Conservation (phyloP, 1,139 yeast genomes). For the Saccharomyces hybrid region DNA sequence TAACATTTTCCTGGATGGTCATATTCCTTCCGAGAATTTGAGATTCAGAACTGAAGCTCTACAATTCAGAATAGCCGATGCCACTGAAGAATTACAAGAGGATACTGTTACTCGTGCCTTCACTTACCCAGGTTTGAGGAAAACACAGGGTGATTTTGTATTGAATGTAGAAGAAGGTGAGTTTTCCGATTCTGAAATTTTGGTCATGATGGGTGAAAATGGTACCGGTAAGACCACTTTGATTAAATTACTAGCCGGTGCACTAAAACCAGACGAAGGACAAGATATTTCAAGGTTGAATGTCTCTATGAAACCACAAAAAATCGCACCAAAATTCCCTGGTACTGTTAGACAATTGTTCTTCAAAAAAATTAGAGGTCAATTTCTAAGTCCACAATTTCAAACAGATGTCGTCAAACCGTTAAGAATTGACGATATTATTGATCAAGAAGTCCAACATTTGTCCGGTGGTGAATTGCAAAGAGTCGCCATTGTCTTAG, state of each 20-base stretch:
- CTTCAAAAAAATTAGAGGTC: constrained; percentile 90
- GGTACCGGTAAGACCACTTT: constrained; percentile 99
- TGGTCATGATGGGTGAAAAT: constrained; percentile 99
- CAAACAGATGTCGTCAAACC: constrained; percentile 98
- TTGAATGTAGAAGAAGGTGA: constrained; percentile 77
- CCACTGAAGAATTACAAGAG: constrained; percentile 65
- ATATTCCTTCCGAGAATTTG: constrained; percentile 92
- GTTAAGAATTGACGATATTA: constrained; percentile 81
- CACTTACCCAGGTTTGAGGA: constrained; percentile 71
- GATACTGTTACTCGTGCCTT: constrained; percentile 69
- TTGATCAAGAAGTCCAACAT: constrained; percentile 96
- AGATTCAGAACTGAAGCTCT: constrained; percentile 93
- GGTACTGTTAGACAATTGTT: constrained; percentile 98
- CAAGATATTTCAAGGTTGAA: constrained; percentile 75
- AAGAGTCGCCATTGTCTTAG: constrained; percentile 94
- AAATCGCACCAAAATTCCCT: constrained; percentile 95
- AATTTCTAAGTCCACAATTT: constrained; percentile 93
- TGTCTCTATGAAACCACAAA: constrained; percentile 97
- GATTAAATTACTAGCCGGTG: constrained; percentile 92
- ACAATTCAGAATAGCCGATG: constrained; percentile 91
- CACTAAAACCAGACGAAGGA: constrained; percentile 77
- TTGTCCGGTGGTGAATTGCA: constrained; percentile 99
- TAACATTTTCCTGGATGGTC: constrained; percentile 95
- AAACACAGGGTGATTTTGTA: constrained; percentile 94
- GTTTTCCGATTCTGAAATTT: constrained; percentile 90